Evolutionary conservation across 768 basidiomycete genomes (phyloP).

Genomic region (Tricholomella constricta): DNA sequence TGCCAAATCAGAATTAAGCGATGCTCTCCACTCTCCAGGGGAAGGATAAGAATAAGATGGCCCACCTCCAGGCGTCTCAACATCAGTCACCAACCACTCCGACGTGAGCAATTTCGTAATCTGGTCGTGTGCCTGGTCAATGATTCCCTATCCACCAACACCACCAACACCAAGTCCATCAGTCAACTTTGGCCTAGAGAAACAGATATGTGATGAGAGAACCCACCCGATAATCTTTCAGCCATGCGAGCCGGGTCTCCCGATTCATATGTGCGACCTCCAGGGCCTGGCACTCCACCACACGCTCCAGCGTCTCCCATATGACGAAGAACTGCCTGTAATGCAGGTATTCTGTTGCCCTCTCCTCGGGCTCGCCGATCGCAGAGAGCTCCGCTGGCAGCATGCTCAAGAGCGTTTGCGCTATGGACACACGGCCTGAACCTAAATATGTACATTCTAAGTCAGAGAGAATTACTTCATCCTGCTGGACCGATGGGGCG

Average conservation of each 20-base stretch:
- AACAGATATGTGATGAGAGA: constrained; percentile 2
- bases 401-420: constrained; percentile 56
- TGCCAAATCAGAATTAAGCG: constrained; percentile 19
- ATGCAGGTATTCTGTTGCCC: constrained; percentile 74
- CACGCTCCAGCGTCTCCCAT: constrained; percentile 65
- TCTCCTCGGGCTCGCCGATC: constrained; percentile 69
- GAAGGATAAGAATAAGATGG: not conserved
- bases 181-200: not conserved
- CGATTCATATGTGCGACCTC: constrained; percentile 59
- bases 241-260: constrained; percentile 61
- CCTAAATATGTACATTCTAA: constrained; percentile 47
- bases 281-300: constrained; percentile 60
- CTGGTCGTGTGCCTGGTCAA: constrained; percentile 65
- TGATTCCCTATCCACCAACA: constrained; percentile 43
- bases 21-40: too few relatives aligned
- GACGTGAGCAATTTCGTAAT: constrained; percentile 72
- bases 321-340: constrained; percentile 79
- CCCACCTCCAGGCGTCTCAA: constrained; percentile 43
- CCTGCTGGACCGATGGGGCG: too few relatives aligned
- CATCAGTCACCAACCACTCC: constrained; percentile 73
- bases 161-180: not conserved
- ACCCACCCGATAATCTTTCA: constrained; percentile 64
- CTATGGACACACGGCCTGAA: constrained; percentile 72
- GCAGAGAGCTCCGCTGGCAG: constrained; percentile 64
- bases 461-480: too few relatives aligned